Conservation (phyloP, 2,329 filamentous ascomycete species). For the Phaeophleospora eucalypticola region DNA sequence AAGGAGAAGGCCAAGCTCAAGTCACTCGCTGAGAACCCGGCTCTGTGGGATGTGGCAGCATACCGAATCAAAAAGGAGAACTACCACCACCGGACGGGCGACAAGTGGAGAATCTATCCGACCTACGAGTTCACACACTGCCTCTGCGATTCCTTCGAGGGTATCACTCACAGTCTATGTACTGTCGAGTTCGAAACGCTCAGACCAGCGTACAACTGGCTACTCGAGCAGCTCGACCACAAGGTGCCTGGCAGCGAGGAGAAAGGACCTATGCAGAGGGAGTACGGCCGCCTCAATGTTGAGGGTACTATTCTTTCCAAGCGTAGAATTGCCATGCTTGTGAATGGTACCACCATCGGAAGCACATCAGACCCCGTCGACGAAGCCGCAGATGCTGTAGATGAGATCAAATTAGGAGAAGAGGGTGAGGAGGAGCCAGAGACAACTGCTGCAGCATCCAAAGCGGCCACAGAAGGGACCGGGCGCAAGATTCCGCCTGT, state of each 20-base stretch:
- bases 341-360: slow-evolving; percentile 56
- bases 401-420: slow-evolving; percentile 41
- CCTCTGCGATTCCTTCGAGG: slow-evolving; percentile 86
- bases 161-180: slow-evolving; percentile 86
- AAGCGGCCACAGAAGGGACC: slow-evolving; percentile 18
- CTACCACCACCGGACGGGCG: slow-evolving; percentile 73
- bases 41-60: slow-evolving; percentile 94
- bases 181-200: slow-evolving; percentile 88
- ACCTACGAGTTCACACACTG: slow-evolving; percentile 88
- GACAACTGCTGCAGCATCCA: no score
- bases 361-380: slow-evolving; percentile 21
- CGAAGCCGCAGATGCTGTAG: slow-evolving; percentile 29
- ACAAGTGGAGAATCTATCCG: slow-evolving; percentile 88
- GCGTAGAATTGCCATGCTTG: slow-evolving; percentile 74
- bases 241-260: slow-evolving; percentile 61
- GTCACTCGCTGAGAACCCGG: slow-evolving; percentile 67
- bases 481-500: slow-evolving; percentile 42
- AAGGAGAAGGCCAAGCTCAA: slow-evolving; percentile 34
- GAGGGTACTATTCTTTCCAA: slow-evolving; percentile 84
- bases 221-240: slow-evolving; percentile 75
- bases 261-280: slow-evolving; percentile 76
- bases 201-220: slow-evolving; percentile 83
- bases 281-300: slow-evolving; percentile 75
- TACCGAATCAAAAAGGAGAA: slow-evolving; percentile 76
- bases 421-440: slow-evolving; percentile 37